Evolutionary conservation across 2,329 filamentous ascomycete species (phyloP), one percentile per base, ranked within the genome.

Genomic region (Tetracladium maxilliforme): DNA sequence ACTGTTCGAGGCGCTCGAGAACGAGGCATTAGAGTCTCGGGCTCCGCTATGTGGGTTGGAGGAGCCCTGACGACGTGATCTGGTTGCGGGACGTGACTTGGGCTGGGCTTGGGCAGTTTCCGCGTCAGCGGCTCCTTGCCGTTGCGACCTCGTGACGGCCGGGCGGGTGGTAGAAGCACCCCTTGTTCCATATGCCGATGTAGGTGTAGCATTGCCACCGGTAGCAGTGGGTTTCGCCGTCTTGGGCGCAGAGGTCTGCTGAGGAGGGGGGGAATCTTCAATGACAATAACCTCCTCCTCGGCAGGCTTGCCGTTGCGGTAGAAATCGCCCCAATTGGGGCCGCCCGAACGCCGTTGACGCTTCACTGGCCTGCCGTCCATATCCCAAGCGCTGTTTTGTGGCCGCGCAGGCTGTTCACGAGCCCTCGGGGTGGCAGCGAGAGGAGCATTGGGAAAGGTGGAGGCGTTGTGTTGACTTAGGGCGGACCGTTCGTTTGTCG

Each of bases 231-330:
- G n/a, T n/a, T n/a, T n/a, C n/a, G n/a, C n/a, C n/a, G n/a, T n/a
- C n/a, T n/a, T n/a, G n/a, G n/a, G n/a, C n/a, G n/a, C n/a, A n/a
- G n/a, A 36, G 6, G 22, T 27, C 30, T 48, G 48, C 25, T 46
- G 36, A n/a, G 52, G 50, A 26, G 35, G 50, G 25, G 77, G 77
- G 5, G 70, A 72, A 47, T 86, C 76, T 36, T 61, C 62, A 35
- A 90, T 90, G 40, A 87, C 72, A 42, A 90, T 87, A 44, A 90
- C 72, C 54, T 90, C 81, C 45, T 82, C 77, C 43, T 65, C 61
- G 40, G 64, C 61, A 6, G 61, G 61, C 16, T 60, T 44, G 3
- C 61, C 61, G 39, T 65, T 64, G 36, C 62, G 64, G 36, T 64
- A 65, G 37, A 64, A 65, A 37, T 65, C 60, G 29, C 51, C 50